Evolutionary conservation across 805 yeast species (phyloP), one percentile per base, ranked within the genome.

Genomic region (Spathaspora passalidarum): DNA sequence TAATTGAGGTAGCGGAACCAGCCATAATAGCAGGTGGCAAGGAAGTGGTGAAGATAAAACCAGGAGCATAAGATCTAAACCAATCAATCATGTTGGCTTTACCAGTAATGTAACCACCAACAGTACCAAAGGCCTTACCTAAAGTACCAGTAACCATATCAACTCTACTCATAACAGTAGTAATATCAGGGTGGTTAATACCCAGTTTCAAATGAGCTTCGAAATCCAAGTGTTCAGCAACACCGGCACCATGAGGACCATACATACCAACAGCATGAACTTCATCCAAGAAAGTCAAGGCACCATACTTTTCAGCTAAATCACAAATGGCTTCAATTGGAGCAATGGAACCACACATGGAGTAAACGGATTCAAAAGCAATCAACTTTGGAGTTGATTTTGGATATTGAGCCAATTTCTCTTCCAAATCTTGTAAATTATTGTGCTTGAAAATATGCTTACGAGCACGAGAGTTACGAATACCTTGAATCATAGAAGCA

Each of bases 201-300:
- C 94, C 94, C 13, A 82, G 66, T 48, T 72, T 63, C 60, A 88
- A 80, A 63, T 92, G 96, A 45, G 83, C 82, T 40, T 88, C 88
- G 57, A 90, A 94, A 69, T 94, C 88, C 59, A 86, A 75, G 65
- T 94, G 99, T 69, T 94, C 99, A 40, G 98, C 97, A 45, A 94
- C 98, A 72, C 99, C 99, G 26, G 97, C 99, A 62, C 99, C 99
- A 59, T 88, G 96, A 49, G 99, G 98, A 59, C 99, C 99, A 63
- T 94, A 94, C 84, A 94, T 80, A 46, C 99, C 99, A 40, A 94
- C 98, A 29, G 99, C 98, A 62, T 94, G 99, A 32, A 94, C 99
- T 69, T 94, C 99, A 66, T 94, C 99, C 65, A 94, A 75, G 68
- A 94, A 94, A 23, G 99, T 94, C 57, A 94, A 69, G 40, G 98